Base-by-base conservation (phyloP, 2,329 filamentous ascomycete species). In the Fusarium papillatum region DNA sequence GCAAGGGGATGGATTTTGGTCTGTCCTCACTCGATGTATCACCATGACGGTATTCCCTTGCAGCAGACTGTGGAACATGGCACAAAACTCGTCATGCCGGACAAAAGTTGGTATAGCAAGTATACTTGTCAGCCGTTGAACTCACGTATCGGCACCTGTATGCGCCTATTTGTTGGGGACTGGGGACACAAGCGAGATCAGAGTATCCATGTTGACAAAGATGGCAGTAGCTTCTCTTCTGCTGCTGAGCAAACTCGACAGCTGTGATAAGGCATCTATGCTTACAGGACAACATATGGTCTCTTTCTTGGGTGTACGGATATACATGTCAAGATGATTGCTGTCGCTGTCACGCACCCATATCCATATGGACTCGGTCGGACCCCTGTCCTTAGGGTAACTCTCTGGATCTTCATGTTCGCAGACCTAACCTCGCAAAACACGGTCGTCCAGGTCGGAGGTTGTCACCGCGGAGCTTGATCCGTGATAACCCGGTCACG, bases 41-140 rank as follows among this genome's bases (percentile, higher is more conserved):
- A 66, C 24, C 55, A 59, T 39, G 17, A 39, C 39, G 19, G n/a
- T 39, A 19, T 59, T 53, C 59, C 55, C 26, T 48, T 63, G 29
- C 43, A 66, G 29, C 43, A 66, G 19, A 41, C 22, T n/a, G 60
- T 43, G 61, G 64, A 64, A 67, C 43, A 63, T 24, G 19, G n/a
- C 29, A 43, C 14, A 64, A 26, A 39, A 26, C 50, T 61, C 36
- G 24, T 53, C 38, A 29, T 22, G 31, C 34, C n/a, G n/a, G 50
- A 34, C 26, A 39, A n/a, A 34, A 48, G 36, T 34, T 50, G 22
- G 26, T 24, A 24, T 50, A 46, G 36, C 41, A 43, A 17, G 31
- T 24, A 24, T 55, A 31, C 41, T 53, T 24, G 19, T 19, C 63
- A 29, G 57, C 22, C 22, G 36, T 61, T 66, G 29, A 75, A 36